Evolutionary conservation across 164 flowering plant genomes (phyloP).

Genomic region (Tetrastigma voinierianum): DNA sequence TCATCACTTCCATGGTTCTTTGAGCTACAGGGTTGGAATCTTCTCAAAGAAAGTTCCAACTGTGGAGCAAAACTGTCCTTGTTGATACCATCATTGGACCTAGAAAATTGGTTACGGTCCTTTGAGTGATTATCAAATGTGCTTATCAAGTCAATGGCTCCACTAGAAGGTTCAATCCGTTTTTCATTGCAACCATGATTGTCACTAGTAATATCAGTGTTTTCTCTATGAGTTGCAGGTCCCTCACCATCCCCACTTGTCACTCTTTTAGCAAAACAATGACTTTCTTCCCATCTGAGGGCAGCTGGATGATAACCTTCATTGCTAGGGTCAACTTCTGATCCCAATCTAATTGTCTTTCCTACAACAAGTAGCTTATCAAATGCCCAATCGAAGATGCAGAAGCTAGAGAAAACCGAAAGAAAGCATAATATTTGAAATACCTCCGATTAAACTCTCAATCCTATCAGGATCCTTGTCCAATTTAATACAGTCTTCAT

Average conservation of each 20-base stretch:
- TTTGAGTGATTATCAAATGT: conserved; percentile 11
- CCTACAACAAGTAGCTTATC: conserved; percentile 16
- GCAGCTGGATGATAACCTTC: conserved; percentile 5
- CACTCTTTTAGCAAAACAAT: background rate
- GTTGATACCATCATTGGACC: conserved; percentile 4
- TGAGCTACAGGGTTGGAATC: conserved; percentile 14
- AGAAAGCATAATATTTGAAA: background rate
- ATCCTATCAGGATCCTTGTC: background rate
- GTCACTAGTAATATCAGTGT: conserved; percentile 4
- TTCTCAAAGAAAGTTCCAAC: conserved; percentile 41
- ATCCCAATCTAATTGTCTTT: conserved; percentile 4
- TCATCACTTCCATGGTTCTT: conserved; percentile 21
- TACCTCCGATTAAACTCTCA: conserved; percentile 20
- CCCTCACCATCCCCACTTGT: conserved; percentile 7
- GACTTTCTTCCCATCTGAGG: conserved; percentile 9
- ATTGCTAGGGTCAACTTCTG: conserved; percentile 6
- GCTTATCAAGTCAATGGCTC: conserved; percentile 40
- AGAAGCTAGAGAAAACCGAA: background rate
- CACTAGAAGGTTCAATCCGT: conserved; percentile 14
- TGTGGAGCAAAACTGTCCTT: conserved; percentile 23
- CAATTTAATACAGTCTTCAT: conserved; percentile 4
- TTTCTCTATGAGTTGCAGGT: conserved; percentile 8
- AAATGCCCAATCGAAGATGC: conserved; percentile 1
- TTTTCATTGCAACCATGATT: conserved; percentile 18
- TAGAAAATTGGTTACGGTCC: background rate